phyloP scores from a whole-genome alignment of 1,139 yeast species.

The Saccharomyces hybrid region DNA sequence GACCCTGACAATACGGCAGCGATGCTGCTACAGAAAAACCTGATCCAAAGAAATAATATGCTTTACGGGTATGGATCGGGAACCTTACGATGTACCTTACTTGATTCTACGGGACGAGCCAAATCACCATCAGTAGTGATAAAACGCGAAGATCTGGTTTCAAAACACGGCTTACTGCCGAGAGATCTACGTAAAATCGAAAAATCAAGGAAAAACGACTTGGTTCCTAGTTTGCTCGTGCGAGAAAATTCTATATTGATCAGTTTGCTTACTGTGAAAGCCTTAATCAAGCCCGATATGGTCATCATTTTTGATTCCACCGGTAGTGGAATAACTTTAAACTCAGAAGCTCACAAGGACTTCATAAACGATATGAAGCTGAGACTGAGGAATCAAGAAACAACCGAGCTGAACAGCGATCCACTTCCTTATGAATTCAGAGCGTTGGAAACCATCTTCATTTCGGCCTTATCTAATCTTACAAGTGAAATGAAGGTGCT shows the following conservation, averaged over 20 bases:
- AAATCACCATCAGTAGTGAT: conserved; percentile 50
- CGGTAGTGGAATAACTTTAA: conserved; percentile 25
- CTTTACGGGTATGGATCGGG: conserved; percentile 29
- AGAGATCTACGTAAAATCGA: conserved; percentile 51
- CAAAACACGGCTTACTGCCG: conserved; percentile 30
- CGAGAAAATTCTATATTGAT: conserved; percentile 54
- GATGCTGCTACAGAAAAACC: conserved; percentile 33
- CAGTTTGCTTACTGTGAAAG: conserved; percentile 61
- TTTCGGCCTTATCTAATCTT: conserved; percentile 73
- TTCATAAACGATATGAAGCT: conserved; percentile 26
- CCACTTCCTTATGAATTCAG: conserved; percentile 63
- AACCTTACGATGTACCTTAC: conserved; percentile 47
- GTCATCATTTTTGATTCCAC: conserved; percentile 58
- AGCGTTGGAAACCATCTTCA: conserved; percentile 81
- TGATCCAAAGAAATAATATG: conserved; percentile 33
- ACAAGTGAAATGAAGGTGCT: conserved; percentile 82
- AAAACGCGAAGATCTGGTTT: conserved; percentile 45
- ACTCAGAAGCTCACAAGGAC: conserved; percentile 28
- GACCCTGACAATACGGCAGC: conserved; percentile 18
- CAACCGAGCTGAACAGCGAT: conserved; percentile 16
- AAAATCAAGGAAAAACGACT: conserved; percentile 40
- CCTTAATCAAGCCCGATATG: conserved; percentile 55
- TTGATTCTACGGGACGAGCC: conserved; percentile 51
- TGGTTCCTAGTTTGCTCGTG: conserved; percentile 65
- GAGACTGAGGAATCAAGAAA: conserved; percentile 27